Percentiles rank a stretch among this genome's conserved stretches.
phyloP scores from a whole-genome alignment of 2,329 filamentous ascomycete genomes.

The Ophiostoma triangulosporum region DNA sequence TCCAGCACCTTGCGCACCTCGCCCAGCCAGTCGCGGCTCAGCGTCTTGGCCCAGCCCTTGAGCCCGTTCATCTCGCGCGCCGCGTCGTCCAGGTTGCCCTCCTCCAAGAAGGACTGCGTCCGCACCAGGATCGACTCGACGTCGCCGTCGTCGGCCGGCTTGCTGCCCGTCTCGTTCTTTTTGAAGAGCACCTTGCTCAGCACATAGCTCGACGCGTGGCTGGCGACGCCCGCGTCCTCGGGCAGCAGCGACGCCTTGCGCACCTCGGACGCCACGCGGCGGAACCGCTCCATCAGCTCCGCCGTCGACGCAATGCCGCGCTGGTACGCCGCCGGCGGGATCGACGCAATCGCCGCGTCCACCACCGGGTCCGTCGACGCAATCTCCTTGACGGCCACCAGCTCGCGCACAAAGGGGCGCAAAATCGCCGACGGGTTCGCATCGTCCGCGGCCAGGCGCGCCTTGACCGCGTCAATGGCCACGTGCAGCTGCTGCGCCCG shows the following conservation, averaged over 20 bases:
- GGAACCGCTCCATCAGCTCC: slow-evolving; percentile 89
- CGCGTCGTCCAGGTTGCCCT: slow-evolving; percentile 82
- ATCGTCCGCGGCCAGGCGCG: slow-evolving; percentile 31
- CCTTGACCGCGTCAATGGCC: slow-evolving; percentile 82
- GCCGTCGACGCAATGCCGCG: slow-evolving; percentile 71
- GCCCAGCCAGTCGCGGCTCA: slow-evolving; percentile 85
- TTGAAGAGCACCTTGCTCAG: slow-evolving; percentile 93
- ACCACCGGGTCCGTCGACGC: slow-evolving; percentile 74
- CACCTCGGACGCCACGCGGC: slow-evolving; percentile 80
- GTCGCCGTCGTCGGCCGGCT: slow-evolving; percentile 40
- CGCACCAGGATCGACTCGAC: slow-evolving; percentile 87
- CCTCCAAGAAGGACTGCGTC: slow-evolving; percentile 80
- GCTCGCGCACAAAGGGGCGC: slow-evolving; percentile 77
- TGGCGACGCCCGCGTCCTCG: slow-evolving; percentile 86
- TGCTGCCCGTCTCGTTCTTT: slow-evolving; percentile 71
- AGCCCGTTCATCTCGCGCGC: slow-evolving; percentile 91
- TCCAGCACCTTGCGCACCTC: slow-evolving; percentile 89
- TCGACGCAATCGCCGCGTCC: slow-evolving; percentile 86
- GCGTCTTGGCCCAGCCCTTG: slow-evolving; percentile 85
- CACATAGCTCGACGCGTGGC: slow-evolving; percentile 78
- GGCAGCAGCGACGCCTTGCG: slow-evolving; percentile 87
- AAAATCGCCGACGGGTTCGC: slow-evolving; percentile 38
- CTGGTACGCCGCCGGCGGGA: slow-evolving; percentile 89
- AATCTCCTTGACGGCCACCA: slow-evolving; percentile 89
- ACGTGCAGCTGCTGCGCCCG: slow-evolving; percentile 94